Percentiles rank a stretch among this genome's conserved stretches.
phyloP scores from a whole-genome alignment of 352 stramenopile species.

The Globisporangium nodosum region DNA sequence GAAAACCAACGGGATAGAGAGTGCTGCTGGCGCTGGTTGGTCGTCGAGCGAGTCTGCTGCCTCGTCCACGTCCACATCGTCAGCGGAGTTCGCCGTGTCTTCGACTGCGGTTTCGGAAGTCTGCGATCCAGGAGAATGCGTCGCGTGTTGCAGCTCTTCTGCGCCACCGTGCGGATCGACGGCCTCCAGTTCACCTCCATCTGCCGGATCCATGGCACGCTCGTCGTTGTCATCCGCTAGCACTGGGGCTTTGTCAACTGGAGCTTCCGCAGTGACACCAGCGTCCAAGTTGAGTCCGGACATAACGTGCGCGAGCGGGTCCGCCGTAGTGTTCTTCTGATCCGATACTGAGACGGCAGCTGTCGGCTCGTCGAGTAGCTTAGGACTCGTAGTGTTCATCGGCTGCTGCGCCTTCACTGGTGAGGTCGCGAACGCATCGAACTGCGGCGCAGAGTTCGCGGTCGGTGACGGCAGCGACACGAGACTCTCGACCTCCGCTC shows the following conservation, averaged over 20 bases:
- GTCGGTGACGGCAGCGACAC: conserved; percentile 42
- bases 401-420: not conserved
- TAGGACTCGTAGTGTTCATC: not conserved
- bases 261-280: not conserved
- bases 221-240: not conserved
- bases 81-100: not conserved
- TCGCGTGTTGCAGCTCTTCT: not conserved
- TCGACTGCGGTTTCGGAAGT: not conserved
- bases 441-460: conserved; percentile 1
- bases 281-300: not conserved
- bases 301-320: not conserved
- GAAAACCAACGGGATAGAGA: not conserved
- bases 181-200: not conserved
- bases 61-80: not conserved
- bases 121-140: not conserved
- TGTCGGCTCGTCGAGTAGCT: not conserved
- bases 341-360: not conserved
- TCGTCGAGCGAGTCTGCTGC: not conserved
- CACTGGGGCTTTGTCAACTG: not conserved
- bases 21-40: too few species aligned
- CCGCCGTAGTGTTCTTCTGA: not conserved
- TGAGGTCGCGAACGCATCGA: conserved; percentile 12
- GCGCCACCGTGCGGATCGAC: not conserved
- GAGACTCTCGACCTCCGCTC: conserved; percentile 11
- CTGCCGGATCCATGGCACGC: not conserved